Percentiles rank a stretch among this genome's conserved stretches.
phyloP scores from a whole-genome alignment of 78 protist genomes.

The Speleostelium caveatum region DNA sequence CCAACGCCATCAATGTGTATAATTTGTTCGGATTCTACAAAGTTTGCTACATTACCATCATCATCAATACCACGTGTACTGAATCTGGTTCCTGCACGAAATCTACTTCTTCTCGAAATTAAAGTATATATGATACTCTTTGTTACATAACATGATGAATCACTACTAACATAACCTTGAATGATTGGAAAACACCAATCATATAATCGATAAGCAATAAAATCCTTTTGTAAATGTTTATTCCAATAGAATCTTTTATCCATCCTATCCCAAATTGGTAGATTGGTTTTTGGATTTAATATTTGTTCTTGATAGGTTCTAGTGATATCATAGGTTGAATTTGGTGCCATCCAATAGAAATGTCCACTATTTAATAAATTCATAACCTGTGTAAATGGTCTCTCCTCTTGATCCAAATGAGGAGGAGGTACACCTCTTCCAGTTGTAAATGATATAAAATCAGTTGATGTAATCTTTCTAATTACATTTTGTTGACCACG shows the following conservation, averaged over 20 bases:
- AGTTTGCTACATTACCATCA: conserved; percentile 93
- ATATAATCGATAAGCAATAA: conserved; percentile 57
- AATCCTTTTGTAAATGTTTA: conserved; percentile 59
- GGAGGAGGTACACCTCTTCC: conserved; percentile 22
- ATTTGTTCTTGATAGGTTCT: conserved; percentile 51
- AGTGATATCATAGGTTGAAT: conserved; percentile 48
- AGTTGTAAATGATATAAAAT: conserved; percentile 49
- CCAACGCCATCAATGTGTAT: conserved; percentile 2
- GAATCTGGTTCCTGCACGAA: conserved; percentile 90
- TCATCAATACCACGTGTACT: conserved; percentile 92
- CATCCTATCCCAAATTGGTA: conserved; percentile 64
- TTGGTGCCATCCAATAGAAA: conserved; percentile 61
- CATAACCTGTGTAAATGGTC: conserved; percentile 67
- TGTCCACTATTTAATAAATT: conserved; percentile 49
- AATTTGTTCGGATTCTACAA: conserved; percentile 90
- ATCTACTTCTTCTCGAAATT: conserved; percentile 77
- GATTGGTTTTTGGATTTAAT: conserved; percentile 20
- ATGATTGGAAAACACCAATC: conserved; percentile 85
- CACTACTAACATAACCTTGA: conserved; percentile 39
- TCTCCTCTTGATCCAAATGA: conserved; percentile 10
- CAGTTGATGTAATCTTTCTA: conserved; percentile 44
- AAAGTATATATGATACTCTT: conserved; percentile 17
- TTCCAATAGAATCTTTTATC: conserved; percentile 81
- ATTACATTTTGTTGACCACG: conserved; percentile 63
- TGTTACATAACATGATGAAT: conserved; percentile 13